phyloP scores from a whole-genome alignment of 2,329 filamentous ascomycete genomes.

The Chaetomium strumarium region DNA sequence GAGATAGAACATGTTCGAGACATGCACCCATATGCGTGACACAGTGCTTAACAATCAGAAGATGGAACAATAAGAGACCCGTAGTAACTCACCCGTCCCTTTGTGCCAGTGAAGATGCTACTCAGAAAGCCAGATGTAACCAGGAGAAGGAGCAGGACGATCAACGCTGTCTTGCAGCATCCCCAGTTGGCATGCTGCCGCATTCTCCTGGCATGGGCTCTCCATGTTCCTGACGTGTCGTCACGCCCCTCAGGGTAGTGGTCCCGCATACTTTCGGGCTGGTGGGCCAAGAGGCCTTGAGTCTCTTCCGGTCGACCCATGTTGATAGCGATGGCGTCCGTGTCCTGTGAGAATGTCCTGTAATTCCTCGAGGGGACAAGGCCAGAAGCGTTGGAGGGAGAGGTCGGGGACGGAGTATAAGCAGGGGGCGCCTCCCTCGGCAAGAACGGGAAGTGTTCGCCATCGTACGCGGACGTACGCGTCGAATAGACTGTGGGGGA shows the following conservation, averaged over 20 bases:
- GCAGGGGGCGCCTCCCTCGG: constrained; percentile 43
- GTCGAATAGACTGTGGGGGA: constrained; percentile 22
- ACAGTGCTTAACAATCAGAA: no score
- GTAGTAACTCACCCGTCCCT: constrained; percentile 25
- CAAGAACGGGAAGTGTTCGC: constrained; percentile 9
- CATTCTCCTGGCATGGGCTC: constrained; percentile 25
- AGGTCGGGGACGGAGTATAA: constrained; percentile 40
- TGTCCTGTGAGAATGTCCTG: constrained; percentile 36
- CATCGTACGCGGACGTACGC: constrained; percentile 20
- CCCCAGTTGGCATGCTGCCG: constrained; percentile 26
- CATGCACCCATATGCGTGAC: background rate
- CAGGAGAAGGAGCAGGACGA: constrained; percentile 29
- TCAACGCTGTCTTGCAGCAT: constrained; percentile 26
- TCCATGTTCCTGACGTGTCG: constrained; percentile 22
- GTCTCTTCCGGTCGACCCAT: constrained; percentile 42
- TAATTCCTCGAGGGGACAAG: constrained; percentile 31
- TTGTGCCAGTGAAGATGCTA: constrained; percentile 24
- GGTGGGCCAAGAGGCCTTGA: constrained; percentile 36
- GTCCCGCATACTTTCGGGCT: constrained; percentile 43
- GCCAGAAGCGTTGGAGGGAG: constrained; percentile 24
- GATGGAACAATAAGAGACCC: constrained; percentile 5
- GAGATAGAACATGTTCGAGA: background rate
- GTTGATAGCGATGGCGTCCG: constrained; percentile 16
- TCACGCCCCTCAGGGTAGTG: constrained; percentile 26
- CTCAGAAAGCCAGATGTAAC: constrained; percentile 29